These are phyloP conservation scores for Candida glaebosa DNA, from an alignment of 805 yeast species.

Conservation along the genomic window DNA sequence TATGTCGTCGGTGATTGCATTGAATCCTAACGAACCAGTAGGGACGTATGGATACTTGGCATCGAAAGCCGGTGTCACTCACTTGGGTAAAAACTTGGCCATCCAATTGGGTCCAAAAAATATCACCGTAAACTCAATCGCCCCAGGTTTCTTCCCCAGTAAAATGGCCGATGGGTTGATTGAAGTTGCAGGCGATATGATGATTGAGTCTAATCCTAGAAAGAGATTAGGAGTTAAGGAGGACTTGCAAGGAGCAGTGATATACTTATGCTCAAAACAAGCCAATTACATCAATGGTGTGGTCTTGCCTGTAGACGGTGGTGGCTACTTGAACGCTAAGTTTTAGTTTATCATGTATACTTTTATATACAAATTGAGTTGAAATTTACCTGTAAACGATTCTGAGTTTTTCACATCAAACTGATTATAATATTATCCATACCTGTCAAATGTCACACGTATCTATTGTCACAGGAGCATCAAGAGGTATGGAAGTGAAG, in stretches of 20 bases:
- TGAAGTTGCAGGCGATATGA: slow-evolving; percentile 44
- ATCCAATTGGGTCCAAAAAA: slow-evolving; percentile 62
- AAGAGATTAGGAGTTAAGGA: slow-evolving; percentile 58
- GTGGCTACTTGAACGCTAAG: slow-evolving; percentile 39
- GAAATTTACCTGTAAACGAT: too few relatives aligned
- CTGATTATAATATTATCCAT: too few relatives aligned
- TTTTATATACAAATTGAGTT: neutral
- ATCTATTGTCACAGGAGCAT: slow-evolving; percentile 58
- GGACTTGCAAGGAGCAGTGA: slow-evolving; percentile 53
- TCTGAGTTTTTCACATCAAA: too few relatives aligned
- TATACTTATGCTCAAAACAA: slow-evolving; percentile 54
- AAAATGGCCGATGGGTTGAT: slow-evolving; percentile 70
- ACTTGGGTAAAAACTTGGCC: slow-evolving; percentile 61
- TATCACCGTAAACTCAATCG: slow-evolving; percentile 65
- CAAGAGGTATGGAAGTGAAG: slow-evolving; percentile 42
- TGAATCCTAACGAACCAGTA: slow-evolving; percentile 36
- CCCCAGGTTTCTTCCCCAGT: slow-evolving; percentile 76
- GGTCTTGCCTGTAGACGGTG: slow-evolving; percentile 71
- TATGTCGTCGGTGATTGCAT: slow-evolving; percentile 64
- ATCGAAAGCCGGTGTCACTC: slow-evolving; percentile 73
- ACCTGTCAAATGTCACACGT: slow-evolving; percentile 16
- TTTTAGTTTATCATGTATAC: slow-evolving; percentile 5
- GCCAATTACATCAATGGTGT: slow-evolving; percentile 64
- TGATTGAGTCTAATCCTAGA: slow-evolving; percentile 54
- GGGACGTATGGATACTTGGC: slow-evolving; percentile 72